Evolutionary conservation across 176 grass and related monocot genomes (phyloP), one percentile per base, ranked within the genome.

Genomic region (Musa beccarii): DNA sequence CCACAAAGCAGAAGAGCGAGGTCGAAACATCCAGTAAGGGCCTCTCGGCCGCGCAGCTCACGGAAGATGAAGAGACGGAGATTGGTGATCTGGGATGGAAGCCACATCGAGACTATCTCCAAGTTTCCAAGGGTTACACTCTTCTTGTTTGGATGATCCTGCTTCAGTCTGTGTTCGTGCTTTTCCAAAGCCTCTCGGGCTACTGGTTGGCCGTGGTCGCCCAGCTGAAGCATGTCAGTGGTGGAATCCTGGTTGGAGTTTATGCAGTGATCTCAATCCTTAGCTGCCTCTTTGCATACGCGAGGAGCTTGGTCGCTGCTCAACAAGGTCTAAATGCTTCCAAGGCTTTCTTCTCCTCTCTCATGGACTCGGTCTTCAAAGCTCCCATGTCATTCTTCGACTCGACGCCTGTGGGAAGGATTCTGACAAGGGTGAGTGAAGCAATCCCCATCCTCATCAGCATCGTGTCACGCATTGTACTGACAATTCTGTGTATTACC

Each of bases 371-470:
- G 11, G 84, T 93, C 53, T 85, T 98, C 72, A 91, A 84, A 72
- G 94, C 94, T 53, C 94, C 94, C 14, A 97, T 97, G 88, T 88
- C 82, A 23, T 97, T 97, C 68, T 98, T 98, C 61, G 90, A 98
- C 72, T 91, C 94, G 22, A 98, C 94, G 13, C 94, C 94, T 61
- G 82, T 98, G 19, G 94, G 94, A 67, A 89, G 94, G 83, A 98
- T 98, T 59, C 79, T 98, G 73, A 93, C 90, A 25, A 84, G 94
- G 86, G 94, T 98, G 89, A 55, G 7, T 14, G 11, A 28, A n/a
- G 22, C 2, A 64, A 2, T 64, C 25, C 21, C 10, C 10, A 23
- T 9, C 21, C 34, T 43, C 34, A 43, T 5, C 34, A 43, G 0
- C 34, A 43, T 5, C 0, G 34, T 43, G 34, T 43, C 34, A 43